These are phyloP conservation scores for Pezicula rhizophila DNA, from an alignment of 2,329 filamentous ascomycete genomes.

Conservation along the genomic window DNA sequence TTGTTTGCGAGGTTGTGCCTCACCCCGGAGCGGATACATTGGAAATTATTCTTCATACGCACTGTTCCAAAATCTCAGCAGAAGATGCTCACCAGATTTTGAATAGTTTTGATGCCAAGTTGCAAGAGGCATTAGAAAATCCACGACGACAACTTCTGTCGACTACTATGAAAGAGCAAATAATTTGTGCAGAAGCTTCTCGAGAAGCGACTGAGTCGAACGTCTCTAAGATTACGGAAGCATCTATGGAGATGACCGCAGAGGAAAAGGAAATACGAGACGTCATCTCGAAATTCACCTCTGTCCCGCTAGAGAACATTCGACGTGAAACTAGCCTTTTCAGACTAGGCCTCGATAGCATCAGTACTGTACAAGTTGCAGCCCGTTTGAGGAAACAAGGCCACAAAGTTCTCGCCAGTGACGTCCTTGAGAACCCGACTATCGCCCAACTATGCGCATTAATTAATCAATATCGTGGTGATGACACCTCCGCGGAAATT, in stretches of 20 bases:
- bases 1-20: slow-evolving; percentile 71
- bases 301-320: slow-evolving; percentile 44
- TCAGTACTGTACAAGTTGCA: slow-evolving; percentile 77
- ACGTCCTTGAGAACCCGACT: slow-evolving; percentile 63
- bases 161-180: slow-evolving; percentile 12
- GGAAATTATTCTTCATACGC: slow-evolving; percentile 56
- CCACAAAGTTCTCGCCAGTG: slow-evolving; percentile 55
- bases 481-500: background rate
- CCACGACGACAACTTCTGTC: slow-evolving; percentile 23
- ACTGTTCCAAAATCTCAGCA: slow-evolving; percentile 34
- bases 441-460: slow-evolving; percentile 28
- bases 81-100: slow-evolving; percentile 15
- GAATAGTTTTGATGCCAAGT: slow-evolving; percentile 15
- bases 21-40: slow-evolving; percentile 45
- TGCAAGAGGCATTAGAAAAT: slow-evolving; percentile 19
- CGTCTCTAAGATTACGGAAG: background rate
- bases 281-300: slow-evolving; percentile 47
- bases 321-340: slow-evolving; percentile 66
- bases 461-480: slow-evolving; percentile 6
- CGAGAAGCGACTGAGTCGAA: background rate
- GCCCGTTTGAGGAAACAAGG: slow-evolving; percentile 56
- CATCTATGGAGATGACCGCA: slow-evolving; percentile 9
- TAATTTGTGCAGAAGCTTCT: slow-evolving; percentile 9
- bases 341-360: slow-evolving; percentile 84
- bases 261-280: slow-evolving; percentile 36